Evolutionary conservation across 2,329 filamentous ascomycete species (phyloP).

Genomic region (Aaosphaeria pasadenensis): DNA sequence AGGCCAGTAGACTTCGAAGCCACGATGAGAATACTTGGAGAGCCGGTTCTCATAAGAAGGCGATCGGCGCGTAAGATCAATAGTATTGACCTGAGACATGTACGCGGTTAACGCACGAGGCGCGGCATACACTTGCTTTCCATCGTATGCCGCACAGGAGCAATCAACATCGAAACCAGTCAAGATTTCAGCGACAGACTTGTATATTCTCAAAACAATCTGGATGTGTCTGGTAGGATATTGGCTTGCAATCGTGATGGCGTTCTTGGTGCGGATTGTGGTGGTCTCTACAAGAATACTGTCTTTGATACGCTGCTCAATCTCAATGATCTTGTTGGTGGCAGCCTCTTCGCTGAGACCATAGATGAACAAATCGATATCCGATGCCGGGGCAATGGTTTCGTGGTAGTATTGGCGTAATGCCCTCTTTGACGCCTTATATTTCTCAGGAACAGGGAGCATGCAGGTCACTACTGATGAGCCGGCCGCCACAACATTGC

Average conservation of each 20-base stretch:
- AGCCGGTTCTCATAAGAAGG: constrained; percentile 86
- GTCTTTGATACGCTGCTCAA: constrained; percentile 72
- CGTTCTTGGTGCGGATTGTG: constrained; percentile 80
- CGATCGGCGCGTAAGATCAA: constrained; percentile 75
- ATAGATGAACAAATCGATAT: constrained; percentile 84
- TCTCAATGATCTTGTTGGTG: constrained; percentile 78
- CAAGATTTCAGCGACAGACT: constrained; percentile 77
- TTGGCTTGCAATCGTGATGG: constrained; percentile 80
- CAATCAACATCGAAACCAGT: constrained; percentile 89
- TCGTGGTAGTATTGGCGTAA: constrained; percentile 70
- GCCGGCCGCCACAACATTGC: constrained; percentile 76
- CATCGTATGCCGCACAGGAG: constrained; percentile 77
- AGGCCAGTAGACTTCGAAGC: constrained; percentile 82
- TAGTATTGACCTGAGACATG: constrained; percentile 77
- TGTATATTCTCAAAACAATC: constrained; percentile 83
- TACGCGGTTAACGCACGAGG: constrained; percentile 75
- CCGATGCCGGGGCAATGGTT: constrained; percentile 75
- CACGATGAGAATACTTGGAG: constrained; percentile 76
- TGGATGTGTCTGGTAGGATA: constrained; percentile 82
- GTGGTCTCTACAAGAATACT: constrained; percentile 80
- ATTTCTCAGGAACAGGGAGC: constrained; percentile 59
- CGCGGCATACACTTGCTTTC: constrained; percentile 73
- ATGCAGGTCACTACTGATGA: constrained; percentile 78
- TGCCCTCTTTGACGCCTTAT: constrained; percentile 38
- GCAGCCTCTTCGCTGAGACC: constrained; percentile 74